Evolutionary conservation across 164 flowering plant genomes (phyloP), one percentile per base, ranked within the genome.

Genomic region (Tinospora cordifolia): DNA sequence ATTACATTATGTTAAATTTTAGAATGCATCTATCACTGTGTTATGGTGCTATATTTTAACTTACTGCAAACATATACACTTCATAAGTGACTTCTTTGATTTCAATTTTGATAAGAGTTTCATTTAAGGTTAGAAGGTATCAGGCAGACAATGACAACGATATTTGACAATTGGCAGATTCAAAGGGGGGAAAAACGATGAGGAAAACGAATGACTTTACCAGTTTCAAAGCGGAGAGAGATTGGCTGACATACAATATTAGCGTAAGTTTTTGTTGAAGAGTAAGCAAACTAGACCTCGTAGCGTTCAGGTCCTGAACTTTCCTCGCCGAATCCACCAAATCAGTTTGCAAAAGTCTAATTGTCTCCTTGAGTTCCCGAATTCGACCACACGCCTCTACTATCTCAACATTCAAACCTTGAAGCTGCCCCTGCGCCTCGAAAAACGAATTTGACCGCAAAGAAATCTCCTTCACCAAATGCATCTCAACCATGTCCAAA

Each of bases 391-490:
- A 92, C 0, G 97, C 93, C 70, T 89, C 86, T 11, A 89, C 88
- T 41, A 94, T 90, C 87, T 82, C 85, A 12, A 74, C 80, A 79
- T 88, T 92, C 80, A 95, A 80, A 59, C 87, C 97, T 75, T 87
- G 88, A 69, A 95, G 81, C 77, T 92, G 96, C 75, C 92, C 96
- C 74, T 95, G 99, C 3, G 98, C 99, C 78, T 92, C 96, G 47
- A 92, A 95, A 71, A 95, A 95, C 0, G 98, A 92, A 64, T 81
- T 84, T 44, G 99, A 95, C 41, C 98, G 76, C 76, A 95, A 60
- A 7, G 96, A 88, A 41, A 92, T 95, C 90, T 95, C 99, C 88
- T 83, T 95, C 75, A 95, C 99, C 80, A 95, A 82, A 71, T 95
- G 99, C 78, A 95, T 13, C 86, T 95, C 98, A 46, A 95, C 99